These are phyloP conservation scores for Hypoxylon sp. DNA, from an alignment of 2,329 filamentous ascomycete genomes.

Conservation along the genomic window DNA sequence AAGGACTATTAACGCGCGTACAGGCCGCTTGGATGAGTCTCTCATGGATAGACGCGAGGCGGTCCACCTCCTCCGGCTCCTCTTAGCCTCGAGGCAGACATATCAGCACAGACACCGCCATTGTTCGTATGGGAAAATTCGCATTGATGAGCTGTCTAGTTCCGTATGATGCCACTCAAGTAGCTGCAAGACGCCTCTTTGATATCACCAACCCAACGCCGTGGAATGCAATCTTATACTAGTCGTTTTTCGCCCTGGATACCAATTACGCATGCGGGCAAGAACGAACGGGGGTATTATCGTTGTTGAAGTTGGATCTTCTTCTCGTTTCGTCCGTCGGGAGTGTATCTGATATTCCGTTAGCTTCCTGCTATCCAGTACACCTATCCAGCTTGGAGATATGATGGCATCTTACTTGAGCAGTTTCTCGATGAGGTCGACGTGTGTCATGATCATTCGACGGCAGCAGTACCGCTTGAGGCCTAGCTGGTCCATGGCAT, in stretches of 20 bases:
- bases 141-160: constrained; percentile 13
- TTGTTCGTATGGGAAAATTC: constrained; percentile 11
- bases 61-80: neutral
- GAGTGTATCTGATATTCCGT: constrained; percentile 61
- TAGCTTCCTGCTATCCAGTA: constrained; percentile 13
- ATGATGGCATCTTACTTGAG: constrained; percentile 71
- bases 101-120: constrained; percentile 1
- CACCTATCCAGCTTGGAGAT: neutral
- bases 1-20: constrained; percentile 14
- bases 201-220: constrained; percentile 43
- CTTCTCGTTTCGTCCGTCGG: constrained; percentile 69
- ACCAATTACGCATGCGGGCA: neutral
- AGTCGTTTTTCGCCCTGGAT: constrained; percentile 9
- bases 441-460: constrained; percentile 99
- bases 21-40: constrained; percentile 1
- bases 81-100: constrained; percentile 6
- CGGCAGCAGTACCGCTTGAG: constrained; percentile 98
- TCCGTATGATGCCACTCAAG: constrained; percentile 10
- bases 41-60: constrained; percentile 8
- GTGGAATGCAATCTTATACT: constrained; percentile 39
- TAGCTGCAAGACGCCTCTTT: constrained; percentile 19
- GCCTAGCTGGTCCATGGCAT: constrained; percentile 94
- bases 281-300: constrained; percentile 13
- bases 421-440: constrained; percentile 98
- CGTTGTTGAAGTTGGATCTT: constrained; percentile 56